Conservation (phyloP, 441 rosid genomes). For the Gossypium schwendimanii region DNA sequence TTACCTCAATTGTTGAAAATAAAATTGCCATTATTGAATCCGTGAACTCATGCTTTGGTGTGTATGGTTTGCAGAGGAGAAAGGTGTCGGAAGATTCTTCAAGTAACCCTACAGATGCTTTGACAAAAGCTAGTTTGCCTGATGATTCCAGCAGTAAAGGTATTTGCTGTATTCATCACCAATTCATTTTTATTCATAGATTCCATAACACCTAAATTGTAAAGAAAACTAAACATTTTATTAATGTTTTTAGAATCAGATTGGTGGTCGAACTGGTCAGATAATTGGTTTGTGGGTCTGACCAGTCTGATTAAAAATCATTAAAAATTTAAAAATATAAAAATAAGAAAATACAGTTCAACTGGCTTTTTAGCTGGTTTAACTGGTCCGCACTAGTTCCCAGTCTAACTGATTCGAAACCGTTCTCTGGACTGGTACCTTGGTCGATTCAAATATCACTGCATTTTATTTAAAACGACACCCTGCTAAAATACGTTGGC, state of each 20-base stretch:
- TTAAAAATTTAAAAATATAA: too few relatives aligned
- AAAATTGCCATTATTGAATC: background rate
- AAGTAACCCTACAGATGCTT: conserved; percentile 50
- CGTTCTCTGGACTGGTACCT: too few relatives aligned
- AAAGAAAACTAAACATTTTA: background rate
- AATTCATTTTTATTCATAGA: background rate
- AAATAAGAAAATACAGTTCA: too few relatives aligned
- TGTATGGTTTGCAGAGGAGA: conserved; percentile 43
- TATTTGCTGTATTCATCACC: conserved; percentile 5
- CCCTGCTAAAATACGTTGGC: too few relatives aligned
- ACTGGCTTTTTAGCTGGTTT: too few relatives aligned
- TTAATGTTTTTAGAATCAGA: background rate
- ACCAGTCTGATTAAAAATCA: too few relatives aligned
- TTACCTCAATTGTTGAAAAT: too few relatives aligned
- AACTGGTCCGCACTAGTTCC: too few relatives aligned
- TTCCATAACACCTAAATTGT: background rate
- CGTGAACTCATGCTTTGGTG: conserved; percentile 14
- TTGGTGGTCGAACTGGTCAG: too few relatives aligned
- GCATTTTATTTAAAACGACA: too few relatives aligned
- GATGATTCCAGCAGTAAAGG: conserved; percentile 33
- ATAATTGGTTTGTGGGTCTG: background rate
- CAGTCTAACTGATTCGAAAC: too few relatives aligned
- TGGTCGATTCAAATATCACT: too few relatives aligned
- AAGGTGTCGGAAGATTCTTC: conserved; percentile 45
- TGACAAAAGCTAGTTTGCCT: conserved; percentile 24